These are phyloP conservation scores for Laguncularia racemosa DNA, from an alignment of 345 rosid species.

Conservation along the genomic window DNA sequence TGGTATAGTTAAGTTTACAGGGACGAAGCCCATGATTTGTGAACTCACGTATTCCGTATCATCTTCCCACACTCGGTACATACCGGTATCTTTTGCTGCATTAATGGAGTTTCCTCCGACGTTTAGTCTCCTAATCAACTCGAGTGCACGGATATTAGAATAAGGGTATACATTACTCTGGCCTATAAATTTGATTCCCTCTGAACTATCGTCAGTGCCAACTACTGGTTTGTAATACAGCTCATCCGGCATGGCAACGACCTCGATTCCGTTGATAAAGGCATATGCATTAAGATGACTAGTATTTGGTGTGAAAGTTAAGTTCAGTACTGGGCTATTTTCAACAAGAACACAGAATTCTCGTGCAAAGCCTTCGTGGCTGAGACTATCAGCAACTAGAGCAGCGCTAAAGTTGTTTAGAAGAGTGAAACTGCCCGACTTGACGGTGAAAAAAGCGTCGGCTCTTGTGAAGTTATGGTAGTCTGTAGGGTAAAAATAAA, in stretches of 20 bases:
- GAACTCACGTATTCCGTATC: slow-evolving; percentile 11
- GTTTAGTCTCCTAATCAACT: slow-evolving; percentile 30
- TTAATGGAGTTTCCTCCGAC: slow-evolving; percentile 18
- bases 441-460: slow-evolving; percentile 18
- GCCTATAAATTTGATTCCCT: background rate
- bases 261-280: slow-evolving; percentile 30
- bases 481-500: slow-evolving; percentile 12
- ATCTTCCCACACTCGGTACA: slow-evolving; percentile 25
- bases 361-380: background rate
- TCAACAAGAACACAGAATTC: slow-evolving; percentile 4
- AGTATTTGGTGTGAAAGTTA: slow-evolving; percentile 24
- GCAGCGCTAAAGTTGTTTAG: slow-evolving; percentile 22
- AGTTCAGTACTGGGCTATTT: slow-evolving; percentile 8
- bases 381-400: background rate
- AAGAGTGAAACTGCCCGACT: slow-evolving; percentile 10
- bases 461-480: slow-evolving; percentile 5
- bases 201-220: background rate
- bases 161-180: background rate
- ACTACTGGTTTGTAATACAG: slow-evolving; percentile 7
- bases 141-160: slow-evolving; percentile 6
- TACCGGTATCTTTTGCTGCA: slow-evolving; percentile 18
- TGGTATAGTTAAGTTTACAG: background rate
- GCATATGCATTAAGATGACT: slow-evolving; percentile 13
- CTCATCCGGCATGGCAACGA: slow-evolving; percentile 27
- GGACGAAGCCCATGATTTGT: background rate